Conservation (phyloP, 2,329 filamentous ascomycete genomes). For the Alternaria longipes region DNA sequence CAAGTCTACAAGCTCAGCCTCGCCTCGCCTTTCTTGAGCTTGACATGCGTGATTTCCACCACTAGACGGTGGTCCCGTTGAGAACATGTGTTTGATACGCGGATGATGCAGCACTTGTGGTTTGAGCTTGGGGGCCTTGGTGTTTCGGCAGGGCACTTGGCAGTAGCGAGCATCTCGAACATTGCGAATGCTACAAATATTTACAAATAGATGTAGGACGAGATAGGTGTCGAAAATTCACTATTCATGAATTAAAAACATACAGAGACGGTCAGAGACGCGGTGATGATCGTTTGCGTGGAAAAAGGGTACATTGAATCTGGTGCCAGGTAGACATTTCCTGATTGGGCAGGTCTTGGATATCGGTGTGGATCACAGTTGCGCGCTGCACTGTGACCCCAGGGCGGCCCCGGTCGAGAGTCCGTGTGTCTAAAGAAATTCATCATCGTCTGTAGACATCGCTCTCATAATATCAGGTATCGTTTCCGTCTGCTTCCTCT, state of each 20-base stretch:
- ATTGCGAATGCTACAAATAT: not conserved
- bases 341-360: not conserved
- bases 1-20: slow-evolving; percentile 33
- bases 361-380: not conserved
- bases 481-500: not conserved
- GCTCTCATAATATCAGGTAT: no score
- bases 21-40: slow-evolving; percentile 25
- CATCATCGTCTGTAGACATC: not conserved
- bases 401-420: not conserved
- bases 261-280: not conserved
- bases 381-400: not conserved
- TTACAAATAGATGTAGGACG: not conserved
- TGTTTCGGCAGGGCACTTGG: slow-evolving; percentile 41
- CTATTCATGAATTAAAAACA: not conserved
- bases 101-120: slow-evolving; percentile 32
- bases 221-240: no score
- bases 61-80: not conserved
- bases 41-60: slow-evolving; percentile 15
- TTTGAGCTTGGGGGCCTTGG: slow-evolving; percentile 30
- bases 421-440: not conserved
- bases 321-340: not conserved
- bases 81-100: slow-evolving; percentile 37
- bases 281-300: not conserved
- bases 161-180: not conserved
- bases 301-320: not conserved